Evolutionary conservation across 192 early-diverging fungal species (phyloP), one percentile per base, ranked within the genome.

Genomic region (Chytriomyces hyalinus): DNA sequence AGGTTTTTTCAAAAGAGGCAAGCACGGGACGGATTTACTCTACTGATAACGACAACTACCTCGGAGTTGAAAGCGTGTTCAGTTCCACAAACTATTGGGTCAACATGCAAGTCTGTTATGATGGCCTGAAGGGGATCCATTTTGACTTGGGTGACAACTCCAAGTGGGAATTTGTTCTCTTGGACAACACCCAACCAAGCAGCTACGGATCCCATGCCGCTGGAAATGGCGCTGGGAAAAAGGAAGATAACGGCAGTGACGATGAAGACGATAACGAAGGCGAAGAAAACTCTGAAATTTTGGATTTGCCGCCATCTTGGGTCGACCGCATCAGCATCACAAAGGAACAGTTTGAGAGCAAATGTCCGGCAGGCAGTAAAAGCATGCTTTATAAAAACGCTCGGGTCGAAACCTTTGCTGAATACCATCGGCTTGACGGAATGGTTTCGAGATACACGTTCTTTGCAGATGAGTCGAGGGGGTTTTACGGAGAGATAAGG

Each of bases 61-160:
- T 90, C 10, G 88, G 88, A 15, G 81, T 90, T 15, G 88, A 90
- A 73, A 84, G 87, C 71, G 88, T 90, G 6, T 90, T 85, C 73
- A 83, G 83, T 63, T 83, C 85, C 6, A 71, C 77, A 17, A 88
- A 90, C 78, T 87, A 87, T 75, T 90, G 89, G 89, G 89, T 87
- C 26, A 88, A 90, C 65, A 88, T 90, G 89, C 89, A 88, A 84
- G 81, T 86, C 50, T 88, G 89, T 72, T 87, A 85, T 71, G 84
- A 90, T 46, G 89, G 89, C 67, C 79, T 88, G 6, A 87, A 86
- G 83, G 89, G 89, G 5, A 90, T 90, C 60, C 85, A 86, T 6
- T 90, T 90, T 77, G 89, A 90, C 67, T 73, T 90, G 26, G 87
- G 83, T 5, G 89, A 90, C 53, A 90, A 87, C 63, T 77, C 82